These are phyloP conservation scores for Aspergillus pseudotamarii DNA, from an alignment of 2,329 filamentous ascomycete genomes.

Conservation along the genomic window DNA sequence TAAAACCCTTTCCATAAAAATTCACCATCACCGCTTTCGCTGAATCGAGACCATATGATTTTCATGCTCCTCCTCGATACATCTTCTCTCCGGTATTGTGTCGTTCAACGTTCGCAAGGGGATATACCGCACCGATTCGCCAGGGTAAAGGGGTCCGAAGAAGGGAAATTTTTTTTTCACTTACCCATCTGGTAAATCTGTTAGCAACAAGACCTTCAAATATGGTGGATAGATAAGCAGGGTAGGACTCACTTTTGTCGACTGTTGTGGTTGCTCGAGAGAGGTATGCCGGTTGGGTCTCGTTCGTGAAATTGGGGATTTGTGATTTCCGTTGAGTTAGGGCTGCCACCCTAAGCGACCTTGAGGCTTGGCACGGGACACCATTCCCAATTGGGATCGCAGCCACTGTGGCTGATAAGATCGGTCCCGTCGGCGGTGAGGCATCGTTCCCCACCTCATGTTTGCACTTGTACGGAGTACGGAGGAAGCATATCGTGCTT, in stretches of 20 bases:
- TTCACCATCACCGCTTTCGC: neutral
- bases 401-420: conserved; percentile 20
- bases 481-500: neutral
- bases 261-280: conserved; percentile 51
- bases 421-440: conserved; percentile 8
- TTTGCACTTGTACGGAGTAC: neutral
- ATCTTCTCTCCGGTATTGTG: conserved; percentile 9
- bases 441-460: conserved; percentile 20
- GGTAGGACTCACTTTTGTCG: conserved; percentile 53
- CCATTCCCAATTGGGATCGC: conserved; percentile 32
- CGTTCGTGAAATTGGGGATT: conserved; percentile 43
- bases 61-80: neutral
- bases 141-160: conserved; percentile 26
- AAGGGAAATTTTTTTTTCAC: conserved; percentile 39
- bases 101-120: conserved; percentile 31
- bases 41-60: neutral
- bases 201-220: conserved; percentile 28
- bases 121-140: conserved; percentile 34
- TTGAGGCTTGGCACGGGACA: conserved; percentile 21
- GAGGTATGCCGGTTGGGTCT: conserved; percentile 40
- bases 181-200: conserved; percentile 62
- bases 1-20: neutral
- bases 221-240: conserved; percentile 20
- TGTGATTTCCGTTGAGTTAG: conserved; percentile 46
- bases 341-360: conserved; percentile 50